Evolutionary conservation across 331 rosid genomes (phyloP).

Genomic region (Quercus phellos): DNA sequence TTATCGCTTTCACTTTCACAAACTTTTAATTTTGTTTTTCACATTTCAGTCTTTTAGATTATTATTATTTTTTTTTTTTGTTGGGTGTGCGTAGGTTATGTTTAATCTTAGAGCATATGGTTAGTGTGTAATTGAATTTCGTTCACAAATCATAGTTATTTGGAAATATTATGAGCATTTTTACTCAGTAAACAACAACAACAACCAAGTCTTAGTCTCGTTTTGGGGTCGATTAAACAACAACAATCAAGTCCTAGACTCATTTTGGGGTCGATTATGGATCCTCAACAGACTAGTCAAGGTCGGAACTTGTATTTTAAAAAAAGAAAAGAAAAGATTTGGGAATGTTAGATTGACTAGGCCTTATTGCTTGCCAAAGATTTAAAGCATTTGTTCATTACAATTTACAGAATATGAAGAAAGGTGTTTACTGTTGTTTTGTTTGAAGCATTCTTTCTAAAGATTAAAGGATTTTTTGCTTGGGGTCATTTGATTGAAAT

Average conservation of each 20-base stretch:
- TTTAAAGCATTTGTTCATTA: background rate
- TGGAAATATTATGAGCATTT: background rate
- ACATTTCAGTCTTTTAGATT: background rate
- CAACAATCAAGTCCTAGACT: too few species aligned
- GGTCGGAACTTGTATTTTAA: too few species aligned
- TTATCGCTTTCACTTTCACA: slow-evolving; percentile 10
- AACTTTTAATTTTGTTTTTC: background rate
- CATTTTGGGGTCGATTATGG: too few species aligned
- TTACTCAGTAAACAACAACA: too few species aligned
- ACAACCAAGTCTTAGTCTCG: too few species aligned
- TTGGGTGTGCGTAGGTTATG: background rate
- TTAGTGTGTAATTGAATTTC: background rate
- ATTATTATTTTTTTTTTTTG: background rate
- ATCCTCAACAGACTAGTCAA: too few species aligned
- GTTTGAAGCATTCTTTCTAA: background rate
- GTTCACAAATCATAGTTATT: background rate
- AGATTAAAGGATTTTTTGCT: background rate
- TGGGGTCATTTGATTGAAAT: background rate
- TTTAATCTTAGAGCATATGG: background rate
- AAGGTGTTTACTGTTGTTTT: background rate
- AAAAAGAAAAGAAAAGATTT: too few species aligned
- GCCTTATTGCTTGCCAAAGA: background rate
- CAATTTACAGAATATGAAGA: background rate
- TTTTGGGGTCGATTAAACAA: too few species aligned
- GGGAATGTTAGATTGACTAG: background rate